These are phyloP conservation scores for Monilinia fructigena DNA, from an alignment of 2,329 filamentous ascomycete species.

Conservation along the genomic window DNA sequence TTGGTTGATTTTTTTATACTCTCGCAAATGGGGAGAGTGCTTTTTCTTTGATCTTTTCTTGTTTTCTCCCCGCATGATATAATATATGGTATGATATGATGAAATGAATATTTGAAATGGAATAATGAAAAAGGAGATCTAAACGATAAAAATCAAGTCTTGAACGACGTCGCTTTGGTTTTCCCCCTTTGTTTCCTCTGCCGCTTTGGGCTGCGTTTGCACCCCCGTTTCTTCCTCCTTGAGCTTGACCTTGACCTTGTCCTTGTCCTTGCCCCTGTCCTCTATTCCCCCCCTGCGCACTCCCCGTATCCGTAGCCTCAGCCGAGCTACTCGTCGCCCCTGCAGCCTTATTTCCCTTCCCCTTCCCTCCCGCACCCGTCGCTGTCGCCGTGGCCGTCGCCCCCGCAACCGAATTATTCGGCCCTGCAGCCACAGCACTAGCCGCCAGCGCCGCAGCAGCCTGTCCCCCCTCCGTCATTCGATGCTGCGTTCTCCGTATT, in stretches of 20 bases:
- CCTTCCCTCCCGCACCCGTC: constrained; percentile 22
- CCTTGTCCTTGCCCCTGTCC: neutral
- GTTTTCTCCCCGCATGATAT: too few relatives aligned
- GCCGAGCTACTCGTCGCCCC: constrained; percentile 11
- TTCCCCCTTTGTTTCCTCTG: constrained; percentile 15
- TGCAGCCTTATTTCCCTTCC: constrained; percentile 25
- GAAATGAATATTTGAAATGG: too few relatives aligned
- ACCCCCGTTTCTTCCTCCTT: neutral
- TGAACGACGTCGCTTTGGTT: neutral
- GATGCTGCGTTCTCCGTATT: constrained; percentile 29
- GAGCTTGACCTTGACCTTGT: neutral
- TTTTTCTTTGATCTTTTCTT: too few relatives aligned
- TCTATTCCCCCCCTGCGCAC: constrained; percentile 3
- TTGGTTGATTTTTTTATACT: too few relatives aligned
- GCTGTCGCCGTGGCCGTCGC: constrained; percentile 17
- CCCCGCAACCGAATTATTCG: neutral
- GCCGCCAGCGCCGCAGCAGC: constrained; percentile 28
- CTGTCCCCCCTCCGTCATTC: constrained; percentile 28
- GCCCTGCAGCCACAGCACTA: constrained; percentile 39
- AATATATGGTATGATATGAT: too few relatives aligned
- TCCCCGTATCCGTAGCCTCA: neutral
- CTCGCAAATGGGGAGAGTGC: too few relatives aligned
- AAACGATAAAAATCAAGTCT: constrained; percentile 18
- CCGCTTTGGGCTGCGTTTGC: constrained; percentile 7
- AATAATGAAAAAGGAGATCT: neutral